These are phyloP conservation scores for Solanum okadae DNA, from an alignment of 257 asterid genomes.

Conservation along the genomic window DNA sequence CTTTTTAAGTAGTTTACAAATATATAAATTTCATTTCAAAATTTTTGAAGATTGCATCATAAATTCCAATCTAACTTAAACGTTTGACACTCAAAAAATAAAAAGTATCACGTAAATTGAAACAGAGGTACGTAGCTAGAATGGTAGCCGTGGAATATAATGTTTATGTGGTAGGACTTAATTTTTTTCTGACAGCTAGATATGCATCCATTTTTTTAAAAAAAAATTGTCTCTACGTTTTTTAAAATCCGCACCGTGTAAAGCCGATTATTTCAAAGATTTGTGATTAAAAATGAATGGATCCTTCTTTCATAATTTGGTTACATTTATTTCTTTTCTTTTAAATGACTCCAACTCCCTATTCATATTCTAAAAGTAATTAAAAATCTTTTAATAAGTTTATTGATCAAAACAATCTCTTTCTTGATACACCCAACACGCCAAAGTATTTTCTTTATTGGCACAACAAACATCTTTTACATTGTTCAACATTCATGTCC, in stretches of 20 bases:
- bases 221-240: not conserved
- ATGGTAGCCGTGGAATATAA: not conserved
- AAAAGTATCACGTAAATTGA: too few species aligned
- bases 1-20: not conserved
- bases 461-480: not conserved
- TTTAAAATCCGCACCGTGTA: not conserved
- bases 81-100: too few species aligned
- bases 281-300: not conserved
- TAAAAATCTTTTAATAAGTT: not conserved
- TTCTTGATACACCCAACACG: not conserved
- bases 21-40: too few species aligned
- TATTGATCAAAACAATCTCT: not conserved
- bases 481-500: not conserved
- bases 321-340: not conserved
- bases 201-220: not conserved
- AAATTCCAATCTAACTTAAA: too few species aligned
- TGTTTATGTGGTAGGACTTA: not conserved
- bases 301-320: not conserved
- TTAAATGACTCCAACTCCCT: not conserved
- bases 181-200: not conserved
- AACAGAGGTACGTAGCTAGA: not conserved
- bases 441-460: not conserved
- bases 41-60: accelerated
- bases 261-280: too few species aligned
- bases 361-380: not conserved